Percentiles rank a stretch among this genome's conserved stretches.
Evolutionary conservation across 495 filamentous ascomycete species (phyloP).

Genomic region (Wilcoxina mikolae): DNA sequence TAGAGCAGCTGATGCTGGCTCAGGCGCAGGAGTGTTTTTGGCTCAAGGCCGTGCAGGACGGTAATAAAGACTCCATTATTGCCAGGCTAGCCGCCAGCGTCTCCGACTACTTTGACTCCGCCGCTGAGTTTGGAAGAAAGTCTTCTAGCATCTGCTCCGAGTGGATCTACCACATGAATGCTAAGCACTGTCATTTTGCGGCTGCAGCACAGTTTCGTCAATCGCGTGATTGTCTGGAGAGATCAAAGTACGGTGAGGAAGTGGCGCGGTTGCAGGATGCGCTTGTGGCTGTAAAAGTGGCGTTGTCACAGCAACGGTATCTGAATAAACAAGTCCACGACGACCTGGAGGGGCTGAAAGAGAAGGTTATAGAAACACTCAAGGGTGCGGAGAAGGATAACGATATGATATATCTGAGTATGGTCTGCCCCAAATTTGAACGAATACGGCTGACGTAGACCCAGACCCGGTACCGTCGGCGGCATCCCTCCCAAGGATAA

Average conservation of each 20-base stretch:
- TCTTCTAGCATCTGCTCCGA: slow-evolving; percentile 79
- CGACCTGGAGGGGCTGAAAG: slow-evolving; percentile 73
- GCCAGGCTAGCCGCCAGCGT: slow-evolving; percentile 84
- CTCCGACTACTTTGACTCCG: slow-evolving; percentile 75
- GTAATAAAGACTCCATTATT: slow-evolving; percentile 78
- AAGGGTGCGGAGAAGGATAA: slow-evolving; percentile 95
- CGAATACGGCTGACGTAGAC: background rate
- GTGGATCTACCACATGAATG: slow-evolving; percentile 96
- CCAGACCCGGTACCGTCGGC: slow-evolving; percentile 68
- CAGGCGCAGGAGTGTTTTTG: slow-evolving; percentile 96
- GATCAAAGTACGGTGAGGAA: slow-evolving; percentile 89
- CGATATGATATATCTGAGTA: slow-evolving; percentile 76
- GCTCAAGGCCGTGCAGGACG: slow-evolving; percentile 93
- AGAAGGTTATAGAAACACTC: slow-evolving; percentile 65
- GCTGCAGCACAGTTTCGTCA: slow-evolving; percentile 93
- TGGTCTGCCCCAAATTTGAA: background rate
- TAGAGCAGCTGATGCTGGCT: slow-evolving; percentile 70
- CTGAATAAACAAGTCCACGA: slow-evolving; percentile 69
- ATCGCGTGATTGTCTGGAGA: slow-evolving; percentile 82
- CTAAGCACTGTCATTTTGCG: slow-evolving; percentile 95
- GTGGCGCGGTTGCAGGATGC: slow-evolving; percentile 74
- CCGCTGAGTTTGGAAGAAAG: slow-evolving; percentile 71
- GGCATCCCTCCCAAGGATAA: slow-evolving; percentile 69
- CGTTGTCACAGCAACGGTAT: slow-evolving; percentile 59
- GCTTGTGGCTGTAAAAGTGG: slow-evolving; percentile 68